Evolutionary conservation across 164 flowering plant species (phyloP).

Genomic region (Protea cynaroides): DNA sequence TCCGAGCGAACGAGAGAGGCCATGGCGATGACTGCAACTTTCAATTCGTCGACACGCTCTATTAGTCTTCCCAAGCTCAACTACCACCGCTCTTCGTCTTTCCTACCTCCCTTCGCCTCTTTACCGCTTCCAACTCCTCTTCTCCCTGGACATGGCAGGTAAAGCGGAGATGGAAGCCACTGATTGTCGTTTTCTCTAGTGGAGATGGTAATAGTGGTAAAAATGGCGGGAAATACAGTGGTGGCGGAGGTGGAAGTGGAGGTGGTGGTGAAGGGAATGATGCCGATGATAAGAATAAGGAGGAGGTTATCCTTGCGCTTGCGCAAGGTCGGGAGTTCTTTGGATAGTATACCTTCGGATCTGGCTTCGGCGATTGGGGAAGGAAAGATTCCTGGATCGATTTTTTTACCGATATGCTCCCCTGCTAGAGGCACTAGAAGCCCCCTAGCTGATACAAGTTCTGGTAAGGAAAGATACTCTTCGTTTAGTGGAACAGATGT

Average conservation of each 20-base stretch:
- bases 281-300: constrained; percentile 6
- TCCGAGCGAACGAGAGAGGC: too few species aligned
- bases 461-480: constrained; percentile 35
- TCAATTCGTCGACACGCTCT: constrained; percentile 7
- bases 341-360: constrained; percentile 66
- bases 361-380: constrained; percentile 63
- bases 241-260: neutral
- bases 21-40: constrained; percentile 15
- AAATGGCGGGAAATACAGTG: neutral
- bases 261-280: neutral
- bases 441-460: constrained; percentile 33
- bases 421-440: constrained; percentile 37
- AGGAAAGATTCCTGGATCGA: constrained; percentile 52
- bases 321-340: constrained; percentile 44
- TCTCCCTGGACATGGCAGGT: constrained; percentile 2
- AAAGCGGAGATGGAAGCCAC: neutral
- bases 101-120: neutral
- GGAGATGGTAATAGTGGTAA: neutral
- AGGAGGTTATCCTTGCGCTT: constrained; percentile 18
- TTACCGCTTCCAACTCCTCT: neutral
- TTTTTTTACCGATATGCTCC: constrained; percentile 37
- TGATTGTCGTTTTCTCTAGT: constrained; percentile 4
- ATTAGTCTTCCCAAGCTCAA: neutral
- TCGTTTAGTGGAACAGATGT: neutral
- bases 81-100: constrained; percentile 2